Percentiles rank a stretch among this genome's conserved stretches.
phyloP scores from a whole-genome alignment of 2,329 filamentous ascomycete genomes.

The Orbilia ellipsospora region DNA sequence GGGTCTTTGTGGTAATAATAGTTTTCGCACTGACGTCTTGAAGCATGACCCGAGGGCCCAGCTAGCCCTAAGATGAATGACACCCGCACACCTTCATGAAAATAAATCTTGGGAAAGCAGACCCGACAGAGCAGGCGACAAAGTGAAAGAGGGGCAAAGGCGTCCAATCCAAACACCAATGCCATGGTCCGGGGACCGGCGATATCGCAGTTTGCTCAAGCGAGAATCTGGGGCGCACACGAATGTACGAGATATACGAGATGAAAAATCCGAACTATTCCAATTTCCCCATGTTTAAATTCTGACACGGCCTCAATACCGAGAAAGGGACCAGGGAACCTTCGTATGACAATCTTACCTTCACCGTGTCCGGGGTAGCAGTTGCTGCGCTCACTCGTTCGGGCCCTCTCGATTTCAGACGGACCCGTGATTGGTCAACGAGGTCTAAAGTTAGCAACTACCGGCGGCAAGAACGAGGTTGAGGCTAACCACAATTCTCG shows the following conservation, averaged over 20 bases:
- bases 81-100: too few species aligned
- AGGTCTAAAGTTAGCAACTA: conserved; percentile 46
- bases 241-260: conserved; percentile 41
- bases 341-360: too few species aligned
- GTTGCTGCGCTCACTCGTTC: background rate
- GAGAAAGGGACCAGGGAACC: background rate
- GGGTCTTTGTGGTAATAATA: background rate
- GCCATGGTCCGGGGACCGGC: conserved; percentile 53
- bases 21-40: conserved; percentile 33
- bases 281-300: conserved; percentile 18
- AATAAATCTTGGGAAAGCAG: background rate
- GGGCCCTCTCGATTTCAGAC: conserved; percentile 9
- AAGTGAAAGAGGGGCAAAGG: conserved; percentile 29
- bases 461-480: conserved; percentile 35
- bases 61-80: too few species aligned
- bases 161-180: conserved; percentile 35
- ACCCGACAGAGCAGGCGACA: conserved; percentile 21
- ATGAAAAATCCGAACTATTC: conserved; percentile 30
- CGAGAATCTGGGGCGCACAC: conserved; percentile 51
- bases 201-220: conserved; percentile 54
- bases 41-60: conserved; percentile 4
- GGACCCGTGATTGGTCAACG: conserved; percentile 13
- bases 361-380: too few species aligned
- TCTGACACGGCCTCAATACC: conserved; percentile 8
- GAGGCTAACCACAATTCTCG: conserved; percentile 37